Conservation (phyloP, 1,139 yeast species). For the Debaryomyces nepalensis region DNA sequence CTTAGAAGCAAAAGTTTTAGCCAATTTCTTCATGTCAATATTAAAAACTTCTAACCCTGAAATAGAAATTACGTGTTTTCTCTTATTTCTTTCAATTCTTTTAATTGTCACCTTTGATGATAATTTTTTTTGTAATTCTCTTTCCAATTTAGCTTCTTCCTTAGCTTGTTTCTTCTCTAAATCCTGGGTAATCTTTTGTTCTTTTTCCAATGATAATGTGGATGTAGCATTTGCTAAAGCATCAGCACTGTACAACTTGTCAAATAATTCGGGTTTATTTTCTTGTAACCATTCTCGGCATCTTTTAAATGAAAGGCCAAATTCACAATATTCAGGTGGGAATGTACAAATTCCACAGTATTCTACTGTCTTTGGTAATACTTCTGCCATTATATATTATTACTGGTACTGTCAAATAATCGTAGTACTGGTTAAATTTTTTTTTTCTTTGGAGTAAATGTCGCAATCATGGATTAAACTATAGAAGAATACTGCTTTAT, state of each 20-base stretch:
- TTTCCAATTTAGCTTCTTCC: conserved; percentile 86
- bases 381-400: conserved; percentile 35
- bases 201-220: conserved; percentile 70
- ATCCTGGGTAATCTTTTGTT: conserved; percentile 80
- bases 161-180: conserved; percentile 84
- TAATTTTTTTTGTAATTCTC: conserved; percentile 79
- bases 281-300: conserved; percentile 84
- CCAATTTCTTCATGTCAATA: conserved; percentile 85
- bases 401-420: not conserved
- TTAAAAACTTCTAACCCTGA: conserved; percentile 89
- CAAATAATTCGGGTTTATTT: conserved; percentile 59
- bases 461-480: conserved; percentile 8
- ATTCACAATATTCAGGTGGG: conserved; percentile 95
- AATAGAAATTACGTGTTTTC: conserved; percentile 86
- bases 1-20: conserved; percentile 90
- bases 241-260: conserved; percentile 63
- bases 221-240: conserved; percentile 56
- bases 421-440: not conserved
- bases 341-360: conserved; percentile 87
- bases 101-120: conserved; percentile 81
- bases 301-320: conserved; percentile 78
- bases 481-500: not conserved
- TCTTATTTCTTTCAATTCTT: conserved; percentile 87
- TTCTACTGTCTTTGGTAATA: conserved; percentile 49
- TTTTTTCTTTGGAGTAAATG: conserved; percentile 6